Base-by-base conservation (phyloP, 208 protist species). In the Lotmaria passim region DNA sequence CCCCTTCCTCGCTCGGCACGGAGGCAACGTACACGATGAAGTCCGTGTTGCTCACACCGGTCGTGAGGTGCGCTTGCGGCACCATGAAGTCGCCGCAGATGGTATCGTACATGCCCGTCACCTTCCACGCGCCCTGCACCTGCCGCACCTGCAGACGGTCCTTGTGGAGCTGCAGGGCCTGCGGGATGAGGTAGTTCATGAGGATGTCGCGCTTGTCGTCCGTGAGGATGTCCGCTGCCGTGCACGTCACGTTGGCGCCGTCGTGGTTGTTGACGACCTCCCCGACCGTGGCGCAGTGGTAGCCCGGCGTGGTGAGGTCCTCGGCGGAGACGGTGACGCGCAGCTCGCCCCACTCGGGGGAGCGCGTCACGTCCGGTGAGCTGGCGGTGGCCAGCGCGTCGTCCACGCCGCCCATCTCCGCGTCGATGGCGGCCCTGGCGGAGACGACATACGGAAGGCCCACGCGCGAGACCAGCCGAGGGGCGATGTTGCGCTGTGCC, bases 1-100 rank as follows among this genome's bases (percentile, higher is more conserved):
- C 51, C 0, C 17, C 41, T 5, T 23, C 14, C 12, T 5, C 11
- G 0, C 60, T 72, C 17, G 82, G 81, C 7, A 62, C 85, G 4
- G 89, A 60, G 14, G 81, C 47, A 3, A 93, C 79, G 78, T 93
- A 94, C 7, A 96, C 8, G 23, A 93, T 53, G 55, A 90, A 87
- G 73, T 96, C 89, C 14, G 58, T 51, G 47, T 76, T 68, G 17
- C 24, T 52, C 10, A 92, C 69, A 14, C 86, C 87, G 0, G 10
- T 38, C 0, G 63, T 88, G 15, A 48, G 3, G 72, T 93, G 83
- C 8, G 15, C n/a, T 0, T 2, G 3, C 21, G 90, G 59, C 12
- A 75, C 41, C 24, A 36, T 26, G 33, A 68, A 59, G 43, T 41
- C 21, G 1, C 24, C 17, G 2, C 69, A 75, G 10, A 68, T 5